Base-by-base conservation (phyloP, 805 yeast genomes). In the Wickerhamiella bombiphila region DNA sequence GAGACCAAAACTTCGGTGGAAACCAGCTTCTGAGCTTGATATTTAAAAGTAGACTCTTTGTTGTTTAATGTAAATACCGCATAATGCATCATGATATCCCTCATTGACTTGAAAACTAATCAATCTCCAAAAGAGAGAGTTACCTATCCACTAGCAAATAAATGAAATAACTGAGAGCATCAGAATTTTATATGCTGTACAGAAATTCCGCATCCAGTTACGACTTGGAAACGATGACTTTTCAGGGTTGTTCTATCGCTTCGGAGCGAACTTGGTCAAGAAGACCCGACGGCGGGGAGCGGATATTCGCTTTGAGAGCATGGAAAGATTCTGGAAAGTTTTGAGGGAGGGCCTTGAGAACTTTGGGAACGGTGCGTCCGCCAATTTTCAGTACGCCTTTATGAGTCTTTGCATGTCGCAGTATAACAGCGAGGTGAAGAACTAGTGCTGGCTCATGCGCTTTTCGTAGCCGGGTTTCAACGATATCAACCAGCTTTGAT, bases 361-460 rank as follows among this genome's bases (percentile, higher is more conserved):
- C 31, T 24, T 51, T 51, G 5, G 59, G 58, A 16, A 53, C 50
- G 15, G 45, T 42, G 37, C 53, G 55, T 13, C 60, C 58, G 4
- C 47, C 34, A 20, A 52, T 39, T 17, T 47, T 42, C 16, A 56
- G 42, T 8, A 46, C 26, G 2, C 53, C 16, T 26, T 25, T 24
- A 6, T 44, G 40, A 4, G 38, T 36, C 4, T 18, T 15, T 3
- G 52, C 44, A 29, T 50, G 50, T 28, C 39, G 40, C 4, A 49
- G 36, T 5, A 45, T 41, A 3, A 45, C 42, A 1, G 58, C 55
- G 21, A 52, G 32, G 29, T 52, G 58, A 24, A 56, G 42, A 9
- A 47, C 36, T 17, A 42, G 36, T 4, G 58, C 51, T 2, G 53
- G 44, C 22, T 55, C 53, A 15, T 30, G 31, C n/a, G 52, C 26